Conservation (phyloP, 108 stramenopile genomes). For the Schizochytrium sp. region DNA sequence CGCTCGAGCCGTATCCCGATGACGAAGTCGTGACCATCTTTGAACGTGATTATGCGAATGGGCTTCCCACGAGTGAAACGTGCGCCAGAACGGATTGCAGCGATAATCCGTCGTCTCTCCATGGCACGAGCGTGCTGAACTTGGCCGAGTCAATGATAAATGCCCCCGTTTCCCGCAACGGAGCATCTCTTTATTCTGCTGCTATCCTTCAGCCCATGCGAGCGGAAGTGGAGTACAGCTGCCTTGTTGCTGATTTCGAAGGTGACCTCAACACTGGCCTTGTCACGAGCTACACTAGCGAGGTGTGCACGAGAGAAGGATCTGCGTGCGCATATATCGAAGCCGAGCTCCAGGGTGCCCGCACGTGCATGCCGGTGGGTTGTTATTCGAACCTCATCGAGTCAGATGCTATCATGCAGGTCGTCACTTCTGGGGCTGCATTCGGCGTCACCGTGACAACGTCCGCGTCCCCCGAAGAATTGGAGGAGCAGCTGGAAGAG, state of each 20-base stretch:
- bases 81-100: neutral
- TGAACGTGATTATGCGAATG: neutral
- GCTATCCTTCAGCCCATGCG: slow-evolving; percentile 2
- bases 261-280: neutral
- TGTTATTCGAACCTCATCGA: neutral
- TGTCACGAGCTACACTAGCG: neutral
- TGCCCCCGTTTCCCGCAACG: neutral
- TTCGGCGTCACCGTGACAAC: neutral
- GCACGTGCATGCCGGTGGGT: neutral
- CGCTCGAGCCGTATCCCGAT: neutral
- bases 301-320: neutral
- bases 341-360: neutral
- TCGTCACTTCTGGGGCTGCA: neutral
- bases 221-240: neutral
- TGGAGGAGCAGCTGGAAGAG: neutral
- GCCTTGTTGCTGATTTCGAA: neutral
- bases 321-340: neutral
- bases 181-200: neutral
- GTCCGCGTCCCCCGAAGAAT: neutral
- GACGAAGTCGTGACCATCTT: neutral
- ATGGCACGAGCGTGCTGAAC: neutral
- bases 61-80: neutral
- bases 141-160: neutral
- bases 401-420: neutral
- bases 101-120: neutral